Percentiles rank a stretch among this genome's conserved stretches.
These are phyloP conservation scores for Leptodontidium sp. DNA, from an alignment of 2,329 filamentous ascomycete species.

Conservation along the genomic window DNA sequence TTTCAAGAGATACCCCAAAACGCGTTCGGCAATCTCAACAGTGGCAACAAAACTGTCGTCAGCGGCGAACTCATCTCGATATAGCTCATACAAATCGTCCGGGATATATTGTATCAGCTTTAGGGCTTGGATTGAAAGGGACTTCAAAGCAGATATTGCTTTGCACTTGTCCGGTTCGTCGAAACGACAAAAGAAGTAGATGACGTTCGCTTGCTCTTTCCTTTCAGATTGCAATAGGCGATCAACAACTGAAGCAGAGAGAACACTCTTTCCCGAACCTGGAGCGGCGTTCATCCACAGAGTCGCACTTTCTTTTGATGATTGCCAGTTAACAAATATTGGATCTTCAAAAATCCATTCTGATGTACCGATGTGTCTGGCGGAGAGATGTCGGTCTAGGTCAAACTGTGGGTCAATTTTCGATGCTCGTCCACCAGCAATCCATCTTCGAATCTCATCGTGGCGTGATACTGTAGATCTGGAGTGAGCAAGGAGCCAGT, in stretches of 20 bases:
- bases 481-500: not conserved
- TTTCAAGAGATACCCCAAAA: conserved; percentile 21
- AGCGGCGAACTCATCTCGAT: conserved; percentile 22
- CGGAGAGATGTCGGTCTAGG: conserved; percentile 21
- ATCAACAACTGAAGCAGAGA: conserved; percentile 21
- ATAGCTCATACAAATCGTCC: conserved; percentile 21
- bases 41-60: conserved; percentile 16
- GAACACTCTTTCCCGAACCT: conserved; percentile 30
- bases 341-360: conserved; percentile 26
- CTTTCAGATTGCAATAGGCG: conserved; percentile 11
- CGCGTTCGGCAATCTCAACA: conserved; percentile 15
- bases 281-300: conserved; percentile 26
- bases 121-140: conserved; percentile 21
- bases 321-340: conserved; percentile 18
- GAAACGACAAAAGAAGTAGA: conserved; percentile 29
- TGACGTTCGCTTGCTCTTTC: conserved; percentile 16
- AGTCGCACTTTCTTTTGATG: conserved; percentile 6
- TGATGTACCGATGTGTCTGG: conserved; percentile 19
- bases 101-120: conserved; percentile 22
- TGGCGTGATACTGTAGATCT: not conserved
- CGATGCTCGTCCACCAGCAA: conserved; percentile 17
- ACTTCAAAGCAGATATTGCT: conserved; percentile 22
- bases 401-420: conserved; percentile 25
- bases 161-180: conserved; percentile 22
- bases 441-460: conserved; percentile 23